A percentile compares a stretch with the other conserved stretches of the same genome.
phyloP scores from a whole-genome alignment of 2,329 filamentous ascomycete genomes.

The Neoascochyta sp. region DNA sequence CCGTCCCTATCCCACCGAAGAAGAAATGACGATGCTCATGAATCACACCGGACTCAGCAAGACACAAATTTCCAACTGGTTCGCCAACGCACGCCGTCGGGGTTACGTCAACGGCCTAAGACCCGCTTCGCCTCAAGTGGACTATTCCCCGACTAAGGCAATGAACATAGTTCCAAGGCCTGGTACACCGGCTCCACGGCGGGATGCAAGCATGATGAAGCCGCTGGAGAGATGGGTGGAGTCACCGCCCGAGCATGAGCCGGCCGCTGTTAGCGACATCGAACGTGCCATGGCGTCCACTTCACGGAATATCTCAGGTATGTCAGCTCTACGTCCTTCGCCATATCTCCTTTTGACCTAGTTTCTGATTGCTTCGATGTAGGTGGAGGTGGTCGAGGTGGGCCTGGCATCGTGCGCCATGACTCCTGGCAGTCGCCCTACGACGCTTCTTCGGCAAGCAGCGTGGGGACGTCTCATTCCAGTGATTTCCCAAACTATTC shows the following conservation, averaged over 20 bases:
- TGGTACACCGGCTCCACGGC: slow-evolving; percentile 17
- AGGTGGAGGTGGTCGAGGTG: too few species aligned
- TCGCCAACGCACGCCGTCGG: slow-evolving; percentile 26
- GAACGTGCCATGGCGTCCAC: slow-evolving; percentile 25
- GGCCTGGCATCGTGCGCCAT: too few species aligned
- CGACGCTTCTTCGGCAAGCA: slow-evolving; percentile 20
- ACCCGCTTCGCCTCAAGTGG: slow-evolving; percentile 8
- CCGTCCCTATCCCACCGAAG: slow-evolving; percentile 21
- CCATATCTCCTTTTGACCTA: too few species aligned
- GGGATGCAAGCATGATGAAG: slow-evolving; percentile 8
- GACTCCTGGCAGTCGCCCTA: slow-evolving; percentile 5
- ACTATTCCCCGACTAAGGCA: slow-evolving; percentile 5
- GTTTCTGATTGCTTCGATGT: too few species aligned
- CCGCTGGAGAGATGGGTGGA: slow-evolving; percentile 29
- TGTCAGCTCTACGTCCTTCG: too few species aligned
- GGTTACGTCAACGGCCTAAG: slow-evolving; percentile 17
- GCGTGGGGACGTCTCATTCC: slow-evolving; percentile 20
- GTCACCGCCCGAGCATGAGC: slow-evolving; percentile 28
- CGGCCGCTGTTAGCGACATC: slow-evolving; percentile 20
- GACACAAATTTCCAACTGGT: slow-evolving; percentile 27
- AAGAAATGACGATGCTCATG: slow-evolving; percentile 17
- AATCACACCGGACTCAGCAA: slow-evolving; percentile 22
- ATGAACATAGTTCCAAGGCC: slow-evolving; percentile 23
- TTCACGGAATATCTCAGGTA: too few species aligned
- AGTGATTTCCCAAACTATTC: slow-evolving; percentile 16